Percentiles rank a stretch among this genome's conserved stretches.
These are phyloP conservation scores for Plenodomus biglobosus DNA, from an alignment of 2,329 filamentous ascomycete species.

Conservation along the genomic window DNA sequence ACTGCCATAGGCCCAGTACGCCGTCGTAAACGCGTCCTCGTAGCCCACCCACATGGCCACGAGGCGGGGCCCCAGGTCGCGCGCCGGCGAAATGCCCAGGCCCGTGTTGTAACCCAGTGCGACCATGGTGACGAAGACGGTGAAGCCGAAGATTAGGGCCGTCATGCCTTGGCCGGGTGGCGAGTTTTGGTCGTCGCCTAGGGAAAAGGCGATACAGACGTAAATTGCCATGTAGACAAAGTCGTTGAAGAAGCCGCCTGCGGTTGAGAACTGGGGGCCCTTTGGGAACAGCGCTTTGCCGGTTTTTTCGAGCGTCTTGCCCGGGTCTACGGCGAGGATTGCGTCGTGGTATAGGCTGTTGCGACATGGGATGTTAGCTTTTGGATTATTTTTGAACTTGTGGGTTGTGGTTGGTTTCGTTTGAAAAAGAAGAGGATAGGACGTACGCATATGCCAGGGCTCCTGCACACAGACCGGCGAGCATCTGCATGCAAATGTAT, in stretches of 20 bases:
- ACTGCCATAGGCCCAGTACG: constrained; percentile 35
- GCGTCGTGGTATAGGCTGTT: constrained; percentile 50
- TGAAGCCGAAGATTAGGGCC: constrained; percentile 44
- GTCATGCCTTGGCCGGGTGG: constrained; percentile 54
- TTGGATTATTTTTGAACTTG: too few relatives aligned
- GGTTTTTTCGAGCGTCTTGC: constrained; percentile 32
- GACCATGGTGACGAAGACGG: constrained; percentile 28
- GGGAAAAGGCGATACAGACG: constrained; percentile 70
- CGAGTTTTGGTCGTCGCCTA: constrained; percentile 54
- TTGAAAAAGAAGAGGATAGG: too few relatives aligned
- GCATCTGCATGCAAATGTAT: constrained; percentile 56
- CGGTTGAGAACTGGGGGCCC: constrained; percentile 60
- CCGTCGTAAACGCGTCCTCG: constrained; percentile 47
- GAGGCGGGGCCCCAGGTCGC: constrained; percentile 71
- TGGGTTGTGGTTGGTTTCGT: too few relatives aligned
- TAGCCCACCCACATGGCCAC: constrained; percentile 69
- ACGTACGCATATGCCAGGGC: constrained; percentile 46
- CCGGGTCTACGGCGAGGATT: constrained; percentile 62
- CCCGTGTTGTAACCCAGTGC: constrained; percentile 34
- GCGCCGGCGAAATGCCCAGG: constrained; percentile 64
- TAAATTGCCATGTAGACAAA: constrained; percentile 67
- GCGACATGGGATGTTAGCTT: too few relatives aligned
- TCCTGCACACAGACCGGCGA: constrained; percentile 54
- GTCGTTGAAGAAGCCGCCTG: constrained; percentile 70
- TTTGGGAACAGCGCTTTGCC: constrained; percentile 63